A percentile compares a stretch with the other conserved stretches of the same genome.
Conservation (phyloP, 1,284 basidiomycete species). For the Earliella scabrosa region DNA sequence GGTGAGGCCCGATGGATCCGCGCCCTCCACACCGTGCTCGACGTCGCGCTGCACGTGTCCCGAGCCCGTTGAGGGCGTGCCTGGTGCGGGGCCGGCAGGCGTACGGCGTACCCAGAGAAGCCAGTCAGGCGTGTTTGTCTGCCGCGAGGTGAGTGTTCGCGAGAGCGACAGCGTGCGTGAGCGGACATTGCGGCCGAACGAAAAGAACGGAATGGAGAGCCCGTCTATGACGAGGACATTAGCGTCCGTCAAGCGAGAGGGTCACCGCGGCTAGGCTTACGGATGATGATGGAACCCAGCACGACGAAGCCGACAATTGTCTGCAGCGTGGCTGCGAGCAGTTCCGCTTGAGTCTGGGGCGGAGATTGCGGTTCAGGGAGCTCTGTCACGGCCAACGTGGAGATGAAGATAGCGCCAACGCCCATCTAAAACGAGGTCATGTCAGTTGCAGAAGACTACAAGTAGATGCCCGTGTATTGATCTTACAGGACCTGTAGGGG, state of each 20-base stretch:
- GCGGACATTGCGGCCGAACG: slow-evolving; percentile 67
- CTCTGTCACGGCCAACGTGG: slow-evolving; percentile 72
- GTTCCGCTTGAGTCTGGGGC: slow-evolving; percentile 69
- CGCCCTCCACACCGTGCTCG: slow-evolving; percentile 16
- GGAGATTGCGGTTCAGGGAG: slow-evolving; percentile 64
- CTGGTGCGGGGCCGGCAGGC: slow-evolving; percentile 20
- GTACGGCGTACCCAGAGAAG: slow-evolving; percentile 41
- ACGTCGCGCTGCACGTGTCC: slow-evolving; percentile 14
- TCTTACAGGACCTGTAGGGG: neutral
- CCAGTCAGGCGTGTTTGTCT: slow-evolving; percentile 50
- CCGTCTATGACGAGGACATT: slow-evolving; percentile 82
- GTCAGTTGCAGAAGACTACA: neutral
- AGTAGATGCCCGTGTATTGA: neutral
- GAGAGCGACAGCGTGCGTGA: slow-evolving; percentile 52
- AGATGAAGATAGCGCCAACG: slow-evolving; percentile 86
- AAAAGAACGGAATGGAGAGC: slow-evolving; percentile 88
- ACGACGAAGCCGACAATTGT: slow-evolving; percentile 88
- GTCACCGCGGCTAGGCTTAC: slow-evolving; percentile 45
- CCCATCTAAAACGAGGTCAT: slow-evolving; percentile 57
- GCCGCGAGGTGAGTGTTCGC: slow-evolving; percentile 33
- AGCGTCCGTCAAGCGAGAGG: too few relatives aligned
- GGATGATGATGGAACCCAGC: slow-evolving; percentile 80
- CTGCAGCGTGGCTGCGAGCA: slow-evolving; percentile 71
- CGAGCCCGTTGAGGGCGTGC: neutral
- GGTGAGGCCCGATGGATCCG: neutral